These are phyloP conservation scores for Magnaporthales sp. DNA, from an alignment of 2,329 filamentous ascomycete species.

Conservation along the genomic window DNA sequence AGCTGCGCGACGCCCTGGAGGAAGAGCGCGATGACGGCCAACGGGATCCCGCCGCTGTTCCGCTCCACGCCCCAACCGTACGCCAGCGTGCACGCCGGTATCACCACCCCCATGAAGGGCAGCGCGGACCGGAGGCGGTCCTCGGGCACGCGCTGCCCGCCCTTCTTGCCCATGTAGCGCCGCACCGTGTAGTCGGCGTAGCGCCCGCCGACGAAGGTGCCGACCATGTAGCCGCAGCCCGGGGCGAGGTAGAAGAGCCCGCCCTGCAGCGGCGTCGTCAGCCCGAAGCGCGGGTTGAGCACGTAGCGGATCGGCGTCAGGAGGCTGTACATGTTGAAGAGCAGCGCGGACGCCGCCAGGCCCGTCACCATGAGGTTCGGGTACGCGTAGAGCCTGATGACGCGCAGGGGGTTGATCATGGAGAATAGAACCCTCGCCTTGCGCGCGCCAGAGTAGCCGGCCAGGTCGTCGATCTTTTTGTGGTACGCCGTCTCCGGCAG, in stretches of 20 bases:
- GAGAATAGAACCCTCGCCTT: constrained; percentile 43
- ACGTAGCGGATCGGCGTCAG: constrained; percentile 62
- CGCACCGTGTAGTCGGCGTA: constrained; percentile 59
- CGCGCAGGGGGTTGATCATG: constrained; percentile 52
- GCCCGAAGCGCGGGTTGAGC: constrained; percentile 59
- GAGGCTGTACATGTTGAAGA: constrained; percentile 66
- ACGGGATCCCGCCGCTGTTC: constrained; percentile 28
- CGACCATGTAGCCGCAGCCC: constrained; percentile 55
- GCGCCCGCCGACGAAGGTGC: constrained; percentile 60
- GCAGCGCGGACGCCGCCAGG: constrained; percentile 48
- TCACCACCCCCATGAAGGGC: constrained; percentile 49
- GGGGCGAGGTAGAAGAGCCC: constrained; percentile 65
- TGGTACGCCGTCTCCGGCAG: constrained; percentile 61
- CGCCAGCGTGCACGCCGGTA: constrained; percentile 57
- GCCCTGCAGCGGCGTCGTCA: constrained; percentile 53
- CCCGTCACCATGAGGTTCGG: constrained; percentile 54
- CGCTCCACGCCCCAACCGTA: constrained; percentile 51
- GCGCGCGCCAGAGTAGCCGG: constrained; percentile 31
- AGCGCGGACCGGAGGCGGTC: constrained; percentile 57
- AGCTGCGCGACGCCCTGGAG: constrained; percentile 59
- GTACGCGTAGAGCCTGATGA: constrained; percentile 49
- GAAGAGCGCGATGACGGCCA: constrained; percentile 61
- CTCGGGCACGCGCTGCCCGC: constrained; percentile 54
- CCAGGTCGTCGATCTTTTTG: constrained; percentile 44
- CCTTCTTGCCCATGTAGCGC: constrained; percentile 45